Evolutionary conservation across 371 early-diverging fungal species (phyloP).

Genomic region (Mucor indicus): DNA sequence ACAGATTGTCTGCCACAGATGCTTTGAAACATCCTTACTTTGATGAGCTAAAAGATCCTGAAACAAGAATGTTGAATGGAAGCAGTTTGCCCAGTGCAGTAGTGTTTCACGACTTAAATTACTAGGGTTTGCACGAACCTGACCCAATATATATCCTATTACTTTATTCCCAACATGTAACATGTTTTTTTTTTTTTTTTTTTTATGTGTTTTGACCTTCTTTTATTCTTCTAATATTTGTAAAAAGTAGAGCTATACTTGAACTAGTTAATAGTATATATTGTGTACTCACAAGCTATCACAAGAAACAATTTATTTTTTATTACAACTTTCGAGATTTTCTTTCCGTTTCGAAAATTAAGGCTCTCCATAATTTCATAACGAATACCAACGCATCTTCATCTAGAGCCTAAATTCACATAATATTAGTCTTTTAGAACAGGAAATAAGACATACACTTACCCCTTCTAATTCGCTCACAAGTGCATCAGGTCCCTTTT

Average conservation of each 20-base stretch:
- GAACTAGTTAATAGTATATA: too few relatives aligned
- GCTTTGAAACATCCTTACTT: conserved; percentile 93
- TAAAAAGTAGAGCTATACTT: too few relatives aligned
- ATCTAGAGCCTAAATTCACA: conserved; percentile 63
- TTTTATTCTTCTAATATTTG: too few relatives aligned
- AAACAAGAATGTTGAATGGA: conserved; percentile 70
- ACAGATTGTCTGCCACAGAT: conserved; percentile 84
- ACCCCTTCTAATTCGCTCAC: conserved; percentile 72
- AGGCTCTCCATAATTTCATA: conserved; percentile 80
- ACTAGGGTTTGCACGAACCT: too few relatives aligned
- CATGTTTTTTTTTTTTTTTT: neutral
- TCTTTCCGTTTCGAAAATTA: conserved; percentile 84
- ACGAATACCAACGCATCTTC: conserved; percentile 81
- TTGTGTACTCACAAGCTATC: too few relatives aligned
- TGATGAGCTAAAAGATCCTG: conserved; percentile 86
- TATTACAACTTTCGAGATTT: conserved; percentile 25
- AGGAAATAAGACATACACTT: too few relatives aligned
- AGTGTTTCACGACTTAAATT: too few relatives aligned
- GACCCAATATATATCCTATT: too few relatives aligned
- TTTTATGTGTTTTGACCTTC: too few relatives aligned
- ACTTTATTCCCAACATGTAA: conserved; percentile 79
- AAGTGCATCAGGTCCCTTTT: conserved; percentile 52
- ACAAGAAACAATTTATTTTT: neutral
- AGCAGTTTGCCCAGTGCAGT: conserved; percentile 74
- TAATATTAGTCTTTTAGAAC: neutral